Evolutionary conservation across 805 yeast genomes (phyloP), one percentile per base, ranked within the genome.

Genomic region (Candida ovalis): DNA sequence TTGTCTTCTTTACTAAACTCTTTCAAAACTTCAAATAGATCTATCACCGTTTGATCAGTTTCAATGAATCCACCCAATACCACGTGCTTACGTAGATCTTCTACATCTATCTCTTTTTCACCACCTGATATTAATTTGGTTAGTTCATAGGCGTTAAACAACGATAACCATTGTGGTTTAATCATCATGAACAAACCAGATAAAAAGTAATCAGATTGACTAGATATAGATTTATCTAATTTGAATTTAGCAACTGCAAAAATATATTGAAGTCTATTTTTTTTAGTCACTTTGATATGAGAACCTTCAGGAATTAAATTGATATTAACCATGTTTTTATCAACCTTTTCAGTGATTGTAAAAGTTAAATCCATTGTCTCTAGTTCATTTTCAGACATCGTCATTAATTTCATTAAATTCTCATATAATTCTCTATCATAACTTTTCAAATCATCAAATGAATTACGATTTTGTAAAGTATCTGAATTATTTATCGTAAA

Each of bases 91-190:
- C 74, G 73, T 67, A 95, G 76, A 58, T 94, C 97, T 1, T 75
- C 71, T 3, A 91, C 63, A 61, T 89, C 81, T 9, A 94, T 76
- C 46, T 82, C 86, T 42, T 76, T 74, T 43, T 78, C 77, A 8
- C 88, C 91, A 4, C 96, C 96, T 17, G 94, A 81, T 2, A 89
- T 81, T n/a, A 92, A 71, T 73, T 82, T 80, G 62, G 90, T 96
- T 15, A 94, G 66, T 60, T 94, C 98, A 33, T 70, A 70, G 0
- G 96, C 84, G 59, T 88, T 88, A 69, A 92, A 94, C 84, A 92
- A 81, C 22, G 78, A 77, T 41, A 92, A 70, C 96, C 97, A 89
- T 35, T 74, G 74, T 1, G 84, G 80, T 10, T 82, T 74, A 24
- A 94, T 81, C 18, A 92, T 71, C 47, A 77, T 77, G 54, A 75